phyloP scores from a whole-genome alignment of 768 basidiomycete genomes.

The Kwoniella europaea region DNA sequence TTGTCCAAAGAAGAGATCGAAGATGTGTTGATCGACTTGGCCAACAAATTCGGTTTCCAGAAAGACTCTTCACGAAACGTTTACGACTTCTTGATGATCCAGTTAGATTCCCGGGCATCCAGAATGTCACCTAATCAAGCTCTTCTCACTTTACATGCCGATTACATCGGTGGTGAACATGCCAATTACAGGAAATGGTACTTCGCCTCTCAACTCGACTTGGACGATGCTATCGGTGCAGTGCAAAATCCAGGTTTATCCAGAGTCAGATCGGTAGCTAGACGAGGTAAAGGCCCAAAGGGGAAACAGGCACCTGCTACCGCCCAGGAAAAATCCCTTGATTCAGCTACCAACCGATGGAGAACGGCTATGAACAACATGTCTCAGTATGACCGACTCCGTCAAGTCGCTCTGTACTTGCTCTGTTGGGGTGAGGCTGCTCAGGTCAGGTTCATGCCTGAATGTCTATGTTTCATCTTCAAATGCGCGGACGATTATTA shows the following conservation, averaged over 20 bases:
- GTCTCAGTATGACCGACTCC: slow-evolving; percentile 95
- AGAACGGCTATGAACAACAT: slow-evolving; percentile 97
- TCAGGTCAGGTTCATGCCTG: slow-evolving; percentile 93
- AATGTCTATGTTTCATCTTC: slow-evolving; percentile 99
- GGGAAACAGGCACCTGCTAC: slow-evolving; percentile 60
- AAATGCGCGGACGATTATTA: slow-evolving; percentile 99
- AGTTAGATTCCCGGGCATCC: slow-evolving; percentile 93
- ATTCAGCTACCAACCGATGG: slow-evolving; percentile 88
- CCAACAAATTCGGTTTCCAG: slow-evolving; percentile 99
- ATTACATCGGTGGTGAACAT: slow-evolving; percentile 97
- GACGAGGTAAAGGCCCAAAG: slow-evolving; percentile 62
- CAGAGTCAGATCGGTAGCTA: slow-evolving; percentile 79
- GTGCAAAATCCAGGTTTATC: slow-evolving; percentile 87
- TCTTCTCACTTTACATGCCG: slow-evolving; percentile 90
- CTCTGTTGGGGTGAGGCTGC: slow-evolving; percentile 99
- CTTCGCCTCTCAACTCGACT: slow-evolving; percentile 97
- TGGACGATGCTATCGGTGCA: slow-evolving; percentile 94
- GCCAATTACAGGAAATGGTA: slow-evolving; percentile 99
- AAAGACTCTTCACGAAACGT: slow-evolving; percentile 65
- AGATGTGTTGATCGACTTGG: slow-evolving; percentile 94
- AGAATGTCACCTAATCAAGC: slow-evolving; percentile 97
- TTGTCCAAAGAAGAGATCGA: slow-evolving; percentile 99
- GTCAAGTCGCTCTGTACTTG: slow-evolving; percentile 93
- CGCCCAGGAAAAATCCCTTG: slow-evolving; percentile 74
- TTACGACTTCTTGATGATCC: slow-evolving; percentile 98